phyloP scores from a whole-genome alignment of 2,329 filamentous ascomycete genomes.

The Fusarium sp. region DNA sequence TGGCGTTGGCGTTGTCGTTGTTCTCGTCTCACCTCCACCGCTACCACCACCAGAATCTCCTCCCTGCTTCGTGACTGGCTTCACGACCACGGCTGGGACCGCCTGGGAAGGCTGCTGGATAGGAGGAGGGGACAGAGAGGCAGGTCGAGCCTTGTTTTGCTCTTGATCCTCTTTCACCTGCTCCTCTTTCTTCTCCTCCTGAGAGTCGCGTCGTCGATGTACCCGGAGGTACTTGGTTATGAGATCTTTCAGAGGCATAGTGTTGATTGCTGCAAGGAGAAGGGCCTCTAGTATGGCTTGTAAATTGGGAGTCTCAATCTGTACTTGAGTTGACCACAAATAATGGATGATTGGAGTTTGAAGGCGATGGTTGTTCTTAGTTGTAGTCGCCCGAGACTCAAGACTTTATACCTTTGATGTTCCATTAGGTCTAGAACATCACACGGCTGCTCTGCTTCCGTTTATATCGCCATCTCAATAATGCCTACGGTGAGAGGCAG shows the following conservation, averaged over 20 bases:
- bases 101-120: neutral
- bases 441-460: no score
- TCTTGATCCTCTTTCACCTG: no score
- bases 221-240: constrained; percentile 19
- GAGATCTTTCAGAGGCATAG: constrained; percentile 25
- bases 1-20: no score
- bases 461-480: no score
- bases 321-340: neutral
- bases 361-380: no score
- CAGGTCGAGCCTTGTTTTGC: neutral
- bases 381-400: no score
- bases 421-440: no score
- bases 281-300: neutral
- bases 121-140: neutral
- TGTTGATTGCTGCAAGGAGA: neutral
- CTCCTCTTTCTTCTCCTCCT: constrained; percentile 15
- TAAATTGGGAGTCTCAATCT: no score
- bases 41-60: no score
- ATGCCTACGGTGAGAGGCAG: no score
- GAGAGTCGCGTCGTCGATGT: neutral
- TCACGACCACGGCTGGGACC: neutral
- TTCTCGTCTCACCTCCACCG: neutral
- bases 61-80: neutral
- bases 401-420: no score
- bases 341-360: neutral